Base-by-base conservation (phyloP, 2,329 filamentous ascomycete species). In the Neurospora sp. region DNA sequence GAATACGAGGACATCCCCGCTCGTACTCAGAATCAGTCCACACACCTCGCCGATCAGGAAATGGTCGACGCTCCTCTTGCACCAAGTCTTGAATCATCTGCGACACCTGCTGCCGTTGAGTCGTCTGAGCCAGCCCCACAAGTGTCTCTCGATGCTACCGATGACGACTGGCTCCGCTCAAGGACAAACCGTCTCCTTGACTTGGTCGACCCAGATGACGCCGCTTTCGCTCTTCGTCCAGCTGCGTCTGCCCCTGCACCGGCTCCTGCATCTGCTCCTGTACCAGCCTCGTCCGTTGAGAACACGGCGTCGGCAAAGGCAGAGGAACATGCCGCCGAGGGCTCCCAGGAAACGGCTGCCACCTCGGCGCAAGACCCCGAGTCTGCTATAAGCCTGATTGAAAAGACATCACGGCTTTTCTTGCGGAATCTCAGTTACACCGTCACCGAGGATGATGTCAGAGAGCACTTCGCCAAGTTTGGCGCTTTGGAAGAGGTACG, bases 131-230 rank as follows among this genome's bases (percentile, higher is more conserved):
- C 68, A 66, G 71, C 67, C 28, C 69, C 69, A 23, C 70, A 70
- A 37, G 72, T 73, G 23, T 33, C 70, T 23, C 69, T 66, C 67
- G 82, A 83, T 67, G 84, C 89, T 3, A 90, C 91, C 28, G 93
- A 97, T 80, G 89, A 90, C 71, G 94, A 98, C 80, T 99, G 96
- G 96, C 84, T 97, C 74, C 89, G 95, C 70, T 95, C 92, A 72
- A 89, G 92, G 74, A 98, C 94, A 15, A 97, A 90, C 80, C 88
- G 95, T 75, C 83, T 97, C 67, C 84, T 97, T 67, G 96, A 95
- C 78, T 83, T 98, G 37, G 84, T 94, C 69, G 92, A 97, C 75
- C 91, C 92, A 62, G 90, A 90, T 71, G 87, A 91, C 71, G 79
- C 80, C 0, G 73, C 76, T 66, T 72, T 76, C 19, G 69, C 74